These are phyloP conservation scores for Daldinia bambusicola DNA, from an alignment of 495 filamentous ascomycete genomes.

Conservation along the genomic window DNA sequence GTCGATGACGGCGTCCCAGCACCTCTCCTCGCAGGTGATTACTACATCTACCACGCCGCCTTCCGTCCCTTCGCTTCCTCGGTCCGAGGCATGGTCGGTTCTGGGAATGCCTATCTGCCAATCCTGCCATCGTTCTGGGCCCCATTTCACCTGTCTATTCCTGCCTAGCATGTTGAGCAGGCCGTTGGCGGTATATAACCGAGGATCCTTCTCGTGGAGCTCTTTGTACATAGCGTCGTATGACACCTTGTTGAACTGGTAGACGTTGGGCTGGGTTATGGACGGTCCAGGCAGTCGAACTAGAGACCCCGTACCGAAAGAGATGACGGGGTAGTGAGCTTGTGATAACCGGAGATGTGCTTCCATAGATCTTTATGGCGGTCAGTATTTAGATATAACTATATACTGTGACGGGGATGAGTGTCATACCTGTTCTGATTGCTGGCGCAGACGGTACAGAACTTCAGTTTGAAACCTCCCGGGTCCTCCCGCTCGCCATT, in stretches of 20 bases:
- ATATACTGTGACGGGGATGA: background rate
- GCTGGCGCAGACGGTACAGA: constrained; percentile 98
- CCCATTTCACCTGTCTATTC: constrained; percentile 91
- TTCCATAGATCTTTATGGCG: constrained; percentile 82
- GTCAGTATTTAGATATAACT: constrained; percentile 18
- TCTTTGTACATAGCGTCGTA: constrained; percentile 94
- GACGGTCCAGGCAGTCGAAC: constrained; percentile 94
- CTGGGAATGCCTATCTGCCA: constrained; percentile 90
- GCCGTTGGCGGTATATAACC: constrained; percentile 91
- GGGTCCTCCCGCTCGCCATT: constrained; percentile 55
- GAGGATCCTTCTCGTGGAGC: constrained; percentile 82
- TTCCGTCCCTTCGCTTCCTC: constrained; percentile 81
- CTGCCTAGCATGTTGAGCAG: constrained; percentile 94
- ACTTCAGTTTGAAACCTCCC: constrained; percentile 81
- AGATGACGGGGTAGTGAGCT: constrained; percentile 92
- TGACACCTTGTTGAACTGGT: constrained; percentile 93
- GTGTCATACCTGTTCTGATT: constrained; percentile 87
- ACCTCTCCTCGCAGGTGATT: constrained; percentile 97
- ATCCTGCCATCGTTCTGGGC: constrained; percentile 97
- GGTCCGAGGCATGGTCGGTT: constrained; percentile 69
- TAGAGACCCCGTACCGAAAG: constrained; percentile 95
- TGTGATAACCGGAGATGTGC: constrained; percentile 89
- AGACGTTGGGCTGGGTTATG: constrained; percentile 94
- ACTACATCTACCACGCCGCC: constrained; percentile 93
- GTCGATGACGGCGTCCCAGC: constrained; percentile 98